Evolutionary conservation across 805 yeast genomes (phyloP).

Genomic region (Wickerhamomyces sydowiorum): DNA sequence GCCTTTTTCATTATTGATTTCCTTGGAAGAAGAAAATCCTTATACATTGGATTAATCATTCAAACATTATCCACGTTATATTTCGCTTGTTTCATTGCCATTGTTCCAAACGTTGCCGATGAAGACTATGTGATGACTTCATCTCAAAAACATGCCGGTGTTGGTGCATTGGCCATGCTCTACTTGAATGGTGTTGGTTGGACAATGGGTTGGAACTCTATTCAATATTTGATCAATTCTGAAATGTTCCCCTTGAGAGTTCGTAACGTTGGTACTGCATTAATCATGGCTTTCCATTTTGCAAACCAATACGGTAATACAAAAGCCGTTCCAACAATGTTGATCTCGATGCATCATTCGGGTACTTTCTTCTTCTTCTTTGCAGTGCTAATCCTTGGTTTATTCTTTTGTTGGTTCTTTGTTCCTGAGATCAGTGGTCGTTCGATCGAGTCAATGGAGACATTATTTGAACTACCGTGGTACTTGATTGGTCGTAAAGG

Average conservation of each 20-base stretch:
- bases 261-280: constrained; percentile 43
- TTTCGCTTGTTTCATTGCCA: constrained; percentile 39
- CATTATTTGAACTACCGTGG: constrained; percentile 44
- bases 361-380: constrained; percentile 51
- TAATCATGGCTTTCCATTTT: constrained; percentile 51
- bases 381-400: constrained; percentile 34
- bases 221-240: constrained; percentile 49
- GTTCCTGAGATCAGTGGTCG: constrained; percentile 35
- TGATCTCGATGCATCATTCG: constrained; percentile 35
- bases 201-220: constrained; percentile 54
- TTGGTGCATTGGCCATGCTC: constrained; percentile 45
- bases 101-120: constrained; percentile 39
- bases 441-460: constrained; percentile 34
- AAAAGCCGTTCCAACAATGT: constrained; percentile 48
- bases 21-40: constrained; percentile 46
- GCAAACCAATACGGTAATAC: constrained; percentile 54
- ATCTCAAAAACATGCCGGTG: constrained; percentile 31
- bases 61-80: constrained; percentile 39
- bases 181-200: constrained; percentile 49
- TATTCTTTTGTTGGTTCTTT: constrained; percentile 31
- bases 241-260: constrained; percentile 49
- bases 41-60: constrained; percentile 41
- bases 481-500: constrained; percentile 51
- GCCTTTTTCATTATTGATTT: constrained; percentile 51
- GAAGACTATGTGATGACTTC: constrained; percentile 25